A percentile compares a stretch with the other conserved stretches of the same genome.
Conservation (phyloP, 176 grass and related monocot genomes). For the Aechmea fasciata region DNA sequence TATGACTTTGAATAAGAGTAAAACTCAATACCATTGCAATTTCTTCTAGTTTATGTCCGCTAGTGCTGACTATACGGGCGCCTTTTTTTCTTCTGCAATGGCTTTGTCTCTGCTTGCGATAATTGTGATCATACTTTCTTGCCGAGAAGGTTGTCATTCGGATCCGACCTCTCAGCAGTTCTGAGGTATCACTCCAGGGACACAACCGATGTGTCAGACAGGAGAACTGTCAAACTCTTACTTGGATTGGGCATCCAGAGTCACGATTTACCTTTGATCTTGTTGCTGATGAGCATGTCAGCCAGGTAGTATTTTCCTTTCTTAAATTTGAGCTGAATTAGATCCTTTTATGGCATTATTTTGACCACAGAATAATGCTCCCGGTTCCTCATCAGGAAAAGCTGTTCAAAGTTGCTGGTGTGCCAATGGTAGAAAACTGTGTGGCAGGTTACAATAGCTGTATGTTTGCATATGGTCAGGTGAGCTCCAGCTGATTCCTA, state of each 20-base stretch:
- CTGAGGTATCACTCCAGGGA: slow-evolving; percentile 80
- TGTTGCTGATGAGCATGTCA: slow-evolving; percentile 84
- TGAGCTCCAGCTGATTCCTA: slow-evolving; percentile 19
- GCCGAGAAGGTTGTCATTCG: slow-evolving; percentile 61
- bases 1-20: not conserved
- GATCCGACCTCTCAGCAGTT: slow-evolving; percentile 58
- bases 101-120: slow-evolving; percentile 4
- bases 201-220: slow-evolving; percentile 59
- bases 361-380: not conserved
- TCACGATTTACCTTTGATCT: slow-evolving; percentile 95
- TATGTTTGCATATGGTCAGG: slow-evolving; percentile 98
- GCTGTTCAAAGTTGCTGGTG: slow-evolving; percentile 81
- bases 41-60: not conserved
- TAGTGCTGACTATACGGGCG: not conserved
- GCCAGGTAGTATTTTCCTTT: slow-evolving; percentile 46
- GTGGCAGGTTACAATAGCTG: slow-evolving; percentile 92
- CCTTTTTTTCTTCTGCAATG: not conserved
- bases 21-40: not conserved
- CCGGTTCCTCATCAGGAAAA: slow-evolving; percentile 47
- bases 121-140: not conserved
- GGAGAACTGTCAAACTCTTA: slow-evolving; percentile 67
- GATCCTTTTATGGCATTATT: not conserved
- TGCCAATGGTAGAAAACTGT: slow-evolving; percentile 96
- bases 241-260: slow-evolving; percentile 78
- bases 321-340: not conserved